Base-by-base conservation (phyloP, 768 basidiomycete species). In the Hemileccinum impolitum region DNA sequence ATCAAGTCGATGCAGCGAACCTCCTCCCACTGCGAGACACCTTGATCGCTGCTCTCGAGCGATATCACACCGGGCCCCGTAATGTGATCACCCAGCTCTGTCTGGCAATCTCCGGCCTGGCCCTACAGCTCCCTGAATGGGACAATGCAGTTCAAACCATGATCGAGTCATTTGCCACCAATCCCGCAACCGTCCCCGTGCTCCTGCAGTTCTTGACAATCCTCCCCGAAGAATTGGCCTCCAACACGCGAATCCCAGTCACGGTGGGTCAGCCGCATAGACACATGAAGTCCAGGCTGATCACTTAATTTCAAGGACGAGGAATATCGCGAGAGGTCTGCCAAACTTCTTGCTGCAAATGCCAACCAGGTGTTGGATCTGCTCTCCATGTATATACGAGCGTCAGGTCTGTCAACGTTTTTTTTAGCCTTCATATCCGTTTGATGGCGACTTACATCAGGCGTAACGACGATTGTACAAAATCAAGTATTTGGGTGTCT, bases 111-210 rank as follows among this genome's bases (percentile, higher is more conserved):
- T 84, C 94, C 6, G 94, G 93, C 31, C 78, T 98, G 28, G 90
- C 95, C 2, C 72, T 97, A 28, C 96, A 98, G 70, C 77, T 94
- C 60, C 83, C 87, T 6, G 73, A 82, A 43, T 98, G 96, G 96
- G 70, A 76, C 38, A 81, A 90, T 64, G 82, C 87, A 1, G 84
- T 96, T 3, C 80, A 85, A 51, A 75, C 76, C 35, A 78, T 98
- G 79, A 87, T 96, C 59, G 84, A 90, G 38, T 74, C 75, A 17
- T 93, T 94, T 70, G 96, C 94, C 38, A 78, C 78, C 55, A 87
- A 90, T 67, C 90, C 93, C 8, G 75, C 73, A 8, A 92, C 84
- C 17, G 96, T 97, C 4, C 84, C 86, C 0, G 81, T 84, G 5
- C 68, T 99, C 53, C 69, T 99, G 49, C 87, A 94, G 63, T 98